phyloP scores from a whole-genome alignment of 805 yeast genomes.

The Naumovozyma baii region DNA sequence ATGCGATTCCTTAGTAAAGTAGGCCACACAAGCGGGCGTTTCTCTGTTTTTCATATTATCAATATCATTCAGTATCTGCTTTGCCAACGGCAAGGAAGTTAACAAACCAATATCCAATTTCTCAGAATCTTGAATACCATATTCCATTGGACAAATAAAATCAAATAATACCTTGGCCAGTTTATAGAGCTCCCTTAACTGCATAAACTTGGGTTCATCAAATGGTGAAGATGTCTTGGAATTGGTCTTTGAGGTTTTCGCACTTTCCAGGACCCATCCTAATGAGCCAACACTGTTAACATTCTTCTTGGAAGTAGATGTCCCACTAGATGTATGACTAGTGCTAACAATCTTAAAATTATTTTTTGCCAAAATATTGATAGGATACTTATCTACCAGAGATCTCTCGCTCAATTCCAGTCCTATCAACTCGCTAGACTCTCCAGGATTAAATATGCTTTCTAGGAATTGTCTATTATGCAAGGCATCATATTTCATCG shows the following conservation, averaged over 20 bases:
- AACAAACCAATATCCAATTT: constrained; percentile 91
- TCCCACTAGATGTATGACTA: constrained; percentile 27
- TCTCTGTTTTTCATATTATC: constrained; percentile 69
- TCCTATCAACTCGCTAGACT: constrained; percentile 29
- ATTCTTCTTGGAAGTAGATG: constrained; percentile 9
- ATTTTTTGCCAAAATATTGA: constrained; percentile 65
- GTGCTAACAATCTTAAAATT: constrained; percentile 61
- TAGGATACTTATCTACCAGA: constrained; percentile 63
- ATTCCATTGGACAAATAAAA: constrained; percentile 96
- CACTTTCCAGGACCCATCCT: constrained; percentile 57
- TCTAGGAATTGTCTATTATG: constrained; percentile 87
- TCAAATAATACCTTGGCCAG: constrained; percentile 90
- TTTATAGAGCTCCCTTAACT: constrained; percentile 79
- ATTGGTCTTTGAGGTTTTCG: constrained; percentile 19
- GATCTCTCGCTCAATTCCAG: constrained; percentile 29
- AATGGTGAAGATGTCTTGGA: constrained; percentile 39
- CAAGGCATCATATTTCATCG: constrained; percentile 96
- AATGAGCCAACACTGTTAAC: constrained; percentile 48
- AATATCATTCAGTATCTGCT: constrained; percentile 73
- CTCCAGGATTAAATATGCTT: constrained; percentile 64
- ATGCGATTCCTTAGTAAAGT: constrained; percentile 95
- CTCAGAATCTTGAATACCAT: constrained; percentile 92
- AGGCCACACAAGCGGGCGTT: constrained; percentile 75
- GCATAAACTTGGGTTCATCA: constrained; percentile 69
- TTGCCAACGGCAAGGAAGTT: constrained; percentile 88